Percentiles rank a stretch among this genome's conserved stretches.
Conservation (phyloP, 495 filamentous ascomycete species). For the Staphylotrichum longicolle region DNA sequence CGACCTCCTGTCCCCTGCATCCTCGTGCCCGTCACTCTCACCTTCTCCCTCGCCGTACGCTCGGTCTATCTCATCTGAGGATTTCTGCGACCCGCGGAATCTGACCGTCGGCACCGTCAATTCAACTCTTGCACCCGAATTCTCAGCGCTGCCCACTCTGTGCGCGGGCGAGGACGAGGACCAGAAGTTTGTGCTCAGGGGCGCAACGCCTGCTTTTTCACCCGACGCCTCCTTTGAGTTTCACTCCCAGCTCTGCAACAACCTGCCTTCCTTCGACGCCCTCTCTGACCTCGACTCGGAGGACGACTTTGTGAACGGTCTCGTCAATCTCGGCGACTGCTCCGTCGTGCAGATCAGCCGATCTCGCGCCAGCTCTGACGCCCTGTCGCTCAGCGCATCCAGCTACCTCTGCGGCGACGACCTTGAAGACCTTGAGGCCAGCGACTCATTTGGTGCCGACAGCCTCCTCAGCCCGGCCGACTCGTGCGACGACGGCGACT, state of each 20-base stretch:
- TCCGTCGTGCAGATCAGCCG: conserved; percentile 61
- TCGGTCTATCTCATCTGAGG: conserved; percentile 64
- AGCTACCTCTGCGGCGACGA: conserved; percentile 73
- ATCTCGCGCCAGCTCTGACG: conserved; percentile 70
- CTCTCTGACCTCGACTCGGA: conserved; percentile 91
- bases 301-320: conserved; percentile 76
- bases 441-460: conserved; percentile 51
- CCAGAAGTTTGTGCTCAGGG: conserved; percentile 67
- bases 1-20: conserved; percentile 67
- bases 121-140: conserved; percentile 57
- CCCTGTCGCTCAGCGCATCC: conserved; percentile 68
- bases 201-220: conserved; percentile 54
- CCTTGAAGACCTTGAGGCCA: conserved; percentile 67
- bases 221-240: conserved; percentile 55
- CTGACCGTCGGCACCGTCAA: conserved; percentile 72
- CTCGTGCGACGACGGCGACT: conserved; percentile 46
- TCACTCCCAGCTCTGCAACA: conserved; percentile 53
- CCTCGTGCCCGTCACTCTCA: conserved; percentile 82
- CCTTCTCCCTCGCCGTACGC: conserved; percentile 79
- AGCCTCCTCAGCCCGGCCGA: conserved; percentile 48
- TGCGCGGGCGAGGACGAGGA: conserved; percentile 74
- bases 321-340: conserved; percentile 63
- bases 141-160: conserved; percentile 55
- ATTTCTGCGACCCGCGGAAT: conserved; percentile 93
- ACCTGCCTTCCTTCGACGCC: conserved; percentile 76